phyloP scores from a whole-genome alignment of 2,329 filamentous ascomycete species.

The Didymella sp. region DNA sequence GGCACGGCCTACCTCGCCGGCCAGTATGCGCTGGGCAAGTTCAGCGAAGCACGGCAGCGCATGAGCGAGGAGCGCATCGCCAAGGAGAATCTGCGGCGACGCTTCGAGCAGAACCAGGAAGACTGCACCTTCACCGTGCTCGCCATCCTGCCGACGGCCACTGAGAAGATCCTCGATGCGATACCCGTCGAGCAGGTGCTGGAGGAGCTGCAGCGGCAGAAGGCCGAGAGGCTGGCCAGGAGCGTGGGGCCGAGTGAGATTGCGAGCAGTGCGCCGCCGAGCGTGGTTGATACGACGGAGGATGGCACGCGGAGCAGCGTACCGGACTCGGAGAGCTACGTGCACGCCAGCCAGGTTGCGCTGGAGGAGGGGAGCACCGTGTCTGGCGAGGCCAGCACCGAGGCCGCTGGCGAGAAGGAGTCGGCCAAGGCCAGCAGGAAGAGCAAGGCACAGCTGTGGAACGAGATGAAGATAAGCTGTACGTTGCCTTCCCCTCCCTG shows the following conservation, averaged over 20 bases:
- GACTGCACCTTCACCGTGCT: slow-evolving; percentile 98
- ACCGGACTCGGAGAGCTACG: slow-evolving; percentile 70
- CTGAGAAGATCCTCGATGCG: slow-evolving; percentile 84
- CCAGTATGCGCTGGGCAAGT: slow-evolving; percentile 90
- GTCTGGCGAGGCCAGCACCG: slow-evolving; percentile 48
- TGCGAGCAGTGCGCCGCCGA: slow-evolving; percentile 67
- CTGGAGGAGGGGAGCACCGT: slow-evolving; percentile 56
- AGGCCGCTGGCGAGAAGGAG: slow-evolving; percentile 52
- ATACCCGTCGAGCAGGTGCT: slow-evolving; percentile 93
- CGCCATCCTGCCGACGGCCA: slow-evolving; percentile 90
- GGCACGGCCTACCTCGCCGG: slow-evolving; percentile 90
- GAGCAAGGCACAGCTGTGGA: slow-evolving; percentile 94
- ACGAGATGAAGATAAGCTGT: slow-evolving; percentile 96
- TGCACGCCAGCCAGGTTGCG: slow-evolving; percentile 78
- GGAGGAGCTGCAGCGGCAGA: slow-evolving; percentile 92
- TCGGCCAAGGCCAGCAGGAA: slow-evolving; percentile 68
- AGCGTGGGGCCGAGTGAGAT: slow-evolving; percentile 64
- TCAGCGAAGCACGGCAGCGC: slow-evolving; percentile 91
- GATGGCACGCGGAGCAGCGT: slow-evolving; percentile 84
- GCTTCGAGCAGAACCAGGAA: slow-evolving; percentile 98
- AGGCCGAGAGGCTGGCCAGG: slow-evolving; percentile 72
- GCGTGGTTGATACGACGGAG: slow-evolving; percentile 67
- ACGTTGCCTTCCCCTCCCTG: slow-evolving; percentile 51
- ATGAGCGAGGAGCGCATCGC: slow-evolving; percentile 96
- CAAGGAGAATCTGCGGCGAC: slow-evolving; percentile 92